phyloP scores from a whole-genome alignment of 169 alveolate genomes.

The Plasmodium vinckei region DNA sequence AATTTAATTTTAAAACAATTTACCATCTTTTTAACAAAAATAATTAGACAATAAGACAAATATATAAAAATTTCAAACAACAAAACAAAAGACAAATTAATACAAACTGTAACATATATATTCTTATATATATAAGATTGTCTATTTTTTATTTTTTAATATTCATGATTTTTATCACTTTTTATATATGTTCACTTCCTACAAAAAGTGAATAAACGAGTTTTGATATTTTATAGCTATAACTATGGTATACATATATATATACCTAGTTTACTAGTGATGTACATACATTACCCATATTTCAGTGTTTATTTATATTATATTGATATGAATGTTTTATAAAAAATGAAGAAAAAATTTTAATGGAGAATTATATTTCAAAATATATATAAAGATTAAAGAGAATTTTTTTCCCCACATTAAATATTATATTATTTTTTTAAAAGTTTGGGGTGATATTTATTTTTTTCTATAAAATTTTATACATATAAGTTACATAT shows the following conservation, averaged over 20 bases:
- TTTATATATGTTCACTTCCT: background rate
- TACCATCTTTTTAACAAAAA: background rate
- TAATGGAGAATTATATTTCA: background rate
- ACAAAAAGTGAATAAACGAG: background rate
- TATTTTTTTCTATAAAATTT: too few relatives aligned
- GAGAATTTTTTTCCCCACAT: too few relatives aligned
- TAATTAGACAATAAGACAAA: background rate
- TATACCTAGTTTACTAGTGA: background rate
- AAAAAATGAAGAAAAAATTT: background rate
- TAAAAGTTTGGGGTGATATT: too few relatives aligned
- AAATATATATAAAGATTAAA: background rate
- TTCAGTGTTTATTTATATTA: background rate
- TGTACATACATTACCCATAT: constrained; percentile 3
- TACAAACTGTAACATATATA: background rate
- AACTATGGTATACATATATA: background rate
- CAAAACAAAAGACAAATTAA: too few relatives aligned
- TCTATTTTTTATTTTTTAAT: too few relatives aligned
- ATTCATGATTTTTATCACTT: background rate
- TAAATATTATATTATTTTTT: too few relatives aligned
- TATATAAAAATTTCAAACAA: too few relatives aligned
- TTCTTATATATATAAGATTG: background rate
- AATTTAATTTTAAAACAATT: background rate
- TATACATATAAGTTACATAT: too few relatives aligned
- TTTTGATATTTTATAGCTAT: background rate
- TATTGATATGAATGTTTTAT: background rate